Conservation (phyloP, 2,329 filamentous ascomycete species). For the Rutstroemia sp. region DNA sequence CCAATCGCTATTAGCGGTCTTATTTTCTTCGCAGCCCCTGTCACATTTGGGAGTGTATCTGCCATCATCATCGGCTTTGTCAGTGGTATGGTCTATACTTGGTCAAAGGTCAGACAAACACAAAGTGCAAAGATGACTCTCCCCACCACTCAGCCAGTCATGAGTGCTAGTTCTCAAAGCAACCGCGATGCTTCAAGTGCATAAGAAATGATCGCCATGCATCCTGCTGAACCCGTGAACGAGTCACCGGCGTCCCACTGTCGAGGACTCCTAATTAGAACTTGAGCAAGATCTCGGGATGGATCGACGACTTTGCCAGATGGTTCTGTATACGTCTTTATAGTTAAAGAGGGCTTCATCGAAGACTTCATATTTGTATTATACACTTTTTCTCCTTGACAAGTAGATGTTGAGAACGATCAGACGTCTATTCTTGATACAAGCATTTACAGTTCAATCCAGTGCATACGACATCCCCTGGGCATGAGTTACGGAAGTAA, state of each 20-base stretch:
- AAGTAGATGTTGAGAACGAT: conserved; percentile 5
- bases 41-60: conserved; percentile 84
- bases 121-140: conserved; percentile 56
- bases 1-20: conserved; percentile 89
- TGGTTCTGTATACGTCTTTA: background rate
- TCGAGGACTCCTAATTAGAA: background rate
- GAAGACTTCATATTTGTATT: conserved; percentile 7
- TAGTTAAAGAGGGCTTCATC: background rate
- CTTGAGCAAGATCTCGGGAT: background rate
- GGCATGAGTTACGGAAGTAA: conserved; percentile 11
- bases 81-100: conserved; percentile 83
- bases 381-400: conserved; percentile 6
- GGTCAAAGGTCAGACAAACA: conserved; percentile 77
- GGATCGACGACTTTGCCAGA: background rate
- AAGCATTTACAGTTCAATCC: background rate
- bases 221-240: background rate
- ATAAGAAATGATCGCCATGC: conserved; percentile 10
- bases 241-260: background rate
- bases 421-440: background rate
- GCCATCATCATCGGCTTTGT: conserved; percentile 89
- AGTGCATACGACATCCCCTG: conserved; percentile 5
- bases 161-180: conserved; percentile 89
- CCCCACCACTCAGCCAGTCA: conserved; percentile 60
- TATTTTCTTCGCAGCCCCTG: conserved; percentile 89
- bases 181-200: conserved; percentile 69